Evolutionary conservation across 257 asterid species (phyloP), one percentile per base, ranked within the genome.

Genomic region (Fraxinus cuspidata): DNA sequence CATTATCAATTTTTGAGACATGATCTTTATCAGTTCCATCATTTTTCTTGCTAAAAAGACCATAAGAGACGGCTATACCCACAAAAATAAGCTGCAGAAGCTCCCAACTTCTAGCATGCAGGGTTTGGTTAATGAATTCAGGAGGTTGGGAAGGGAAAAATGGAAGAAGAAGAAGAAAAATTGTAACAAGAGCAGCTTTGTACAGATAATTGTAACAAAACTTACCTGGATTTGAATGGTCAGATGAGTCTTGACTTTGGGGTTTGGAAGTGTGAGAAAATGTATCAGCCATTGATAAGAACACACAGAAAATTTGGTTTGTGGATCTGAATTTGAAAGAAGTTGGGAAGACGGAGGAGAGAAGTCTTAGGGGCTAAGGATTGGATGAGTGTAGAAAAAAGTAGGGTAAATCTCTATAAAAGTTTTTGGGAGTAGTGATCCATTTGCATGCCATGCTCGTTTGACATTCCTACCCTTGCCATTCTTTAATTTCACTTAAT

Each of bases 21-120:
- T 32, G 63, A 74, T 92, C 94, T 32, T 90, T 89, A 8, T 82
- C 90, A 4, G 79, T 27, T 16, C 87, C 95, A 23, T 92, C 97
- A 27, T 90, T 93, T 84, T 85, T 89, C 87, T 77, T 87, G 89
- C 99, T 93, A 40, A 96, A 96, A 0, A 93, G 81, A 3, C 99
- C 99, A 63, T 96, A 96, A 25, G 99, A 96, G 70, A 96, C 98
- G 19, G 97, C 97, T 38, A 96, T 88, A 19, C 99, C 99, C 58
- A 96, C 98, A 73, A 90, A 90, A 76, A 96, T 78, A 7, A 96
- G 92, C 86, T 96, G 99, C 70, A 96, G 81, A 80, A 93, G 86
- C 88, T 96, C 99, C 97, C 97, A 93, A 60, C 92, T 92, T 74
- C 89, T 83, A 0, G 96, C 86, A 28, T 91, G 88, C 0, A 90